Evolutionary conservation across 345 rosid genomes (phyloP).

Genomic region (Aurinia saxatilis): DNA sequence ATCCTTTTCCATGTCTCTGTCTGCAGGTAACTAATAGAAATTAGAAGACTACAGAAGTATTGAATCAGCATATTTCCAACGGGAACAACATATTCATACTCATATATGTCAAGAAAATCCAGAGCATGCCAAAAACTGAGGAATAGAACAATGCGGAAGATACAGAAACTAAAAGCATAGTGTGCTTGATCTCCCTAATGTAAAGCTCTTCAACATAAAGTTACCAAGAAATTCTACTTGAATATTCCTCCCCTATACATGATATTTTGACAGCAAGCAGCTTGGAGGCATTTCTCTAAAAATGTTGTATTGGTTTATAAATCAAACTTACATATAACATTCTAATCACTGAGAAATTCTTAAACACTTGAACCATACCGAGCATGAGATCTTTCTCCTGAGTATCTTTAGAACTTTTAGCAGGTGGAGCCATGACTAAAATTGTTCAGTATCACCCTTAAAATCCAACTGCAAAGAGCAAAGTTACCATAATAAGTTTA

Average conservation of each 20-base stretch:
- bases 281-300: too few species aligned
- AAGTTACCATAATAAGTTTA: neutral
- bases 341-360: too few species aligned
- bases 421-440: constrained; percentile 36
- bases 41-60: constrained; percentile 3
- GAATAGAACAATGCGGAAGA: neutral
- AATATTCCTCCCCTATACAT: neutral
- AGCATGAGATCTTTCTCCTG: constrained; percentile 37
- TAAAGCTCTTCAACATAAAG: neutral
- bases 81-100: constrained; percentile 1
- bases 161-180: neutral
- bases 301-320: neutral
- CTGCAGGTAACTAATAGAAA: constrained; percentile 44
- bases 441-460: constrained; percentile 9
- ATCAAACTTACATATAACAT: too few species aligned
- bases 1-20: constrained; percentile 66
- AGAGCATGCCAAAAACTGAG: neutral
- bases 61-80: too few species aligned
- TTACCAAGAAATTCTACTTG: constrained; percentile 5
- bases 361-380: constrained; percentile 32
- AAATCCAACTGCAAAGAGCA: constrained; percentile 20
- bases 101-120: too few species aligned
- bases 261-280: neutral
- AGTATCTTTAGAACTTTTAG: constrained; percentile 30
- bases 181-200: neutral